Evolutionary conservation across 2,329 filamentous ascomycete species (phyloP), one percentile per base, ranked within the genome.

Genomic region (Trichoderma sp.): DNA sequence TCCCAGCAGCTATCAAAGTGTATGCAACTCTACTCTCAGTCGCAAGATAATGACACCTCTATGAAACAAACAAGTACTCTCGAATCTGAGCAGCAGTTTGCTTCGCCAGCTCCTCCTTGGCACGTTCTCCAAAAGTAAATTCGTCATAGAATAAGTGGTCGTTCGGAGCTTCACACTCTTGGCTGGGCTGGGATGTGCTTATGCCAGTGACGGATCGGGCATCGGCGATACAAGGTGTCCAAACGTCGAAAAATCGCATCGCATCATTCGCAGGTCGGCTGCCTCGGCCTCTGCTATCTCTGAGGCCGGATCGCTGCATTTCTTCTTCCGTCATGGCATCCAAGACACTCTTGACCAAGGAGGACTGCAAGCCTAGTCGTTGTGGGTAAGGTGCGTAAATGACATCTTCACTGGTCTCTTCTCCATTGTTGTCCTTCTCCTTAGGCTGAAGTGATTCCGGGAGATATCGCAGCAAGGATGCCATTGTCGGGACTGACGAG

Each of bases 101-200:
- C 36, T 72, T 68, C 1, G 66, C 28, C 63, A 78, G 71, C 7
- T 74, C 74, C 61, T 75, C 72, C 26, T 75, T 76, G 12, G 80
- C 80, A n/a, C 79, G 76, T 70, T 81, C 78, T 39, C 76, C 76
- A 6, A 88, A 78, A 0, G 81, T 85, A 55, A 87, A 88, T 0
- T 81, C 80, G 63, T 86, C 85, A 77, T 84, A 85, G 76, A 88
- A 89, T 3, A 90, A 79, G 72, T 87, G 85, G 13, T 84, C 80
- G 15, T 84, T 78, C 1, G 84, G 84, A 3, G 77, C 75, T 3
- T 82, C 77, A 75, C 87, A 89, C 30, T 76, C 73, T 20, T 59
- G 58, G 7, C 26, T 28, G 6, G 71, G 55, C 20, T 71, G 68
- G 15, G 73, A 50, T 62, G 70, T 66, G 28, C 76, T 71, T 8